Evolutionary conservation across 129 eudicot genomes (phyloP), one percentile per base, ranked within the genome.

Genomic region (Arctium minus): DNA sequence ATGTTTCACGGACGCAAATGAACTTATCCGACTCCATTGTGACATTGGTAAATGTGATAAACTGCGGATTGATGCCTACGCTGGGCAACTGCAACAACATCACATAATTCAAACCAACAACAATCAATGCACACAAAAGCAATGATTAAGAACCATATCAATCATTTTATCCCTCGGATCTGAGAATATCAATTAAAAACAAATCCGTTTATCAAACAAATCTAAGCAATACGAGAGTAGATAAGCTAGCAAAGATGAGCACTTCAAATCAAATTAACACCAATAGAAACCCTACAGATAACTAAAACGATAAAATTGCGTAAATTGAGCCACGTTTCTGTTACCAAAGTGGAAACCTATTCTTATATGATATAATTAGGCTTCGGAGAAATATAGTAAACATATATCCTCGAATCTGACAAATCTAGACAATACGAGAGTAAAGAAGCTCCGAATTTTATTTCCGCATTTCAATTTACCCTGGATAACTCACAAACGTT

Each of bases 1-100:
- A 80, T 15, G 98, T 94, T 92, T 94, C 98, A 18, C 98, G 92
- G 27, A 94, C 98, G 65, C 98, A 94, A 80, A 94, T 92, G 77
- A 85, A 94, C 89, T 92, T 96, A 77, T 96, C 99, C 1, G 99
- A 96, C 87, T 96, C 99, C 99, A 96, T 96, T 1, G 99, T 96
- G 40, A 96, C 99, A 90, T 96, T 91, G 6, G 97, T 93, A 44
- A 96, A 96, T 11, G 99, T 96, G 73, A 96, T 93, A 86, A 96
- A 96, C 89, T 96, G 99, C 6, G 89, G 90, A 81, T 87, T 96
- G 87, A 96, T 91, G 83, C 99, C 99, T 69, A 96, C 78, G 87
- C 98, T 96, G 46, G 94, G 88, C 89, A 96, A 82, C 99, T 96
- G 94, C 88, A 92, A 81, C 78, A 81, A 77, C 73, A 36, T 67